Evolutionary conservation across 2,329 filamentous ascomycete genomes (phyloP).

Genomic region (Xylogone sp.): DNA sequence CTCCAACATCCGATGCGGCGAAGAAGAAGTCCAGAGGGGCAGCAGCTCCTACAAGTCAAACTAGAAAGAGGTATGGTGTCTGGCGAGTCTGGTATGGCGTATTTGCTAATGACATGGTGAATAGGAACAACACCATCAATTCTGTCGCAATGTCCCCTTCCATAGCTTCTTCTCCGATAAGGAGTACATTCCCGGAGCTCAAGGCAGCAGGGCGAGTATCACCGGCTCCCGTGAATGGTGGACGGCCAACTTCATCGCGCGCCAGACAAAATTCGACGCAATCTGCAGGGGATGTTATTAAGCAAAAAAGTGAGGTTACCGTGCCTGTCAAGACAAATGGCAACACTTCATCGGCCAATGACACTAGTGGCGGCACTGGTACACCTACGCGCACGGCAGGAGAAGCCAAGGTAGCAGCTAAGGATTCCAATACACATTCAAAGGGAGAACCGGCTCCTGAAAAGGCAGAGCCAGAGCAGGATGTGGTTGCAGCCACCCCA

Average conservation of each 20-base stretch:
- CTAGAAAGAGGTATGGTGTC: conserved; percentile 70
- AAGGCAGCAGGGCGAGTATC: conserved; percentile 50
- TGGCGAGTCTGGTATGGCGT: neutral
- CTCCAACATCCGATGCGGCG: conserved; percentile 58
- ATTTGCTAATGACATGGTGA: conserved; percentile 12
- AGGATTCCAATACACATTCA: conserved; percentile 36
- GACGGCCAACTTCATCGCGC: conserved; percentile 65
- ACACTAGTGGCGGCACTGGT: conserved; percentile 22
- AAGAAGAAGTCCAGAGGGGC: conserved; percentile 71
- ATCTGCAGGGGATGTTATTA: conserved; percentile 50
- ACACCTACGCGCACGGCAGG: conserved; percentile 28
- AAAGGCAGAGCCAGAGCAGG: conserved; percentile 29
- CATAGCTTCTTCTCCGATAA: conserved; percentile 70
- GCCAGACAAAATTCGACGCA: conserved; percentile 72
- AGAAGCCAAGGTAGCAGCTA: conserved; percentile 52
- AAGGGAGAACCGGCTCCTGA: conserved; percentile 28
- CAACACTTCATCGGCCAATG: conserved; percentile 30
- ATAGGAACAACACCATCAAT: conserved; percentile 42
- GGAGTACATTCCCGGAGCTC: conserved; percentile 63
- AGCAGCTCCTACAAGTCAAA: conserved; percentile 60
- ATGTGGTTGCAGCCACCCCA: conserved; percentile 21
- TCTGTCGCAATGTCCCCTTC: conserved; percentile 61
- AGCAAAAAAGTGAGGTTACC: conserved; percentile 54
- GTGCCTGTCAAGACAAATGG: conserved; percentile 60
- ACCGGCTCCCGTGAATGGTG: conserved; percentile 52